Percentiles rank a stretch among this genome's conserved stretches.
Conservation (phyloP, 169 alveolate genomes). For the Plasmodium vivax region DNA sequence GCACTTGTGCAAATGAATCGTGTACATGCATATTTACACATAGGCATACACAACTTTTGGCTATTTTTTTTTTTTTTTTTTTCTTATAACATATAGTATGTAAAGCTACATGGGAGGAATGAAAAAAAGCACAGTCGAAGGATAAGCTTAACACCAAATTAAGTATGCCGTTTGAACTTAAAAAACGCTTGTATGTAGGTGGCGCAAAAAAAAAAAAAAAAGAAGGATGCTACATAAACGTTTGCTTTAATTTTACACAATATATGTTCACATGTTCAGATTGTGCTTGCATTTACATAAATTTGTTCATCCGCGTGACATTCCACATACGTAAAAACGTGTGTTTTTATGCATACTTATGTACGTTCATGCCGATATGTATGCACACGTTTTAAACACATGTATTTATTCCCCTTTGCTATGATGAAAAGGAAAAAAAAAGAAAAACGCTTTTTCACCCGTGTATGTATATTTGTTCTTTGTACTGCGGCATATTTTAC, state of each 20-base stretch:
- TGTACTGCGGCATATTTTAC: background rate
- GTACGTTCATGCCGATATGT: constrained; percentile 4
- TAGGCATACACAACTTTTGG: background rate
- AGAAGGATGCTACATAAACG: background rate
- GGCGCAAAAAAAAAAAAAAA: background rate
- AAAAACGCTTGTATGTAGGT: background rate
- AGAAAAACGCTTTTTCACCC: background rate
- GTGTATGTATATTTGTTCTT: background rate
- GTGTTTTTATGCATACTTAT: background rate
- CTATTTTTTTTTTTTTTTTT: background rate
- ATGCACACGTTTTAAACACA: constrained; percentile 2
- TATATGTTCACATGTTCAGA: background rate
- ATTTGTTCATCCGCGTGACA: background rate
- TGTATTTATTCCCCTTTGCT: background rate
- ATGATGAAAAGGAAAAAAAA: background rate
- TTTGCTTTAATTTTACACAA: constrained; percentile 9
- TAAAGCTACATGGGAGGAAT: background rate
- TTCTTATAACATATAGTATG: background rate
- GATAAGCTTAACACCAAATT: background rate
- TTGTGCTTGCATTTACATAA: background rate
- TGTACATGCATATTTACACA: background rate
- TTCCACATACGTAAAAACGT: background rate
- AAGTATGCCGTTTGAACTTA: background rate
- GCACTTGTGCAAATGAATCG: background rate
- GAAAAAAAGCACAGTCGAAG: background rate